phyloP scores from a whole-genome alignment of 768 basidiomycete genomes.

The Phlebiopsis flavidoalba region DNA sequence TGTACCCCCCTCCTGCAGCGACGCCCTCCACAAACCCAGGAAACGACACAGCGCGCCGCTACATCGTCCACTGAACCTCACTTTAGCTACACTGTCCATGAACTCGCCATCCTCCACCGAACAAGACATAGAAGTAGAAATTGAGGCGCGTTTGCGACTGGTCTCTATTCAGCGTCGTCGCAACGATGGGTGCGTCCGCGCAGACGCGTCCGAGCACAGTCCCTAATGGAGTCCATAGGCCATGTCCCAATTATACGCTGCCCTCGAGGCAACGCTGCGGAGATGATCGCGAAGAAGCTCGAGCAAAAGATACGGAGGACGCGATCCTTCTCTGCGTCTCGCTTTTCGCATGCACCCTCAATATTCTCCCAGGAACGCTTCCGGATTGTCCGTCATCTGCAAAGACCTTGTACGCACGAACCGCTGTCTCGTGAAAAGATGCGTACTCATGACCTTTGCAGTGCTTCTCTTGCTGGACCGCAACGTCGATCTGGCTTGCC shows the following conservation, averaged over 20 bases:
- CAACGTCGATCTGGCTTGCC: conserved; percentile 92
- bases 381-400: conserved; percentile 80
- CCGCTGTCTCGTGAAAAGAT: neutral
- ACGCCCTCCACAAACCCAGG: conserved; percentile 30
- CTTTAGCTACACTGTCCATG: conserved; percentile 78
- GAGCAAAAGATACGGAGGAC: conserved; percentile 90
- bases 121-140: conserved; percentile 86
- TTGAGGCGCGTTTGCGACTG: conserved; percentile 87
- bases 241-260: conserved; percentile 93
- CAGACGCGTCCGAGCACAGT: neutral
- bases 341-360: conserved; percentile 53
- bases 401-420: conserved; percentile 68
- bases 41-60: conserved; percentile 28
- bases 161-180: conserved; percentile 90
- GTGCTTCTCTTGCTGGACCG: conserved; percentile 93
- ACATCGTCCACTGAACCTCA: conserved; percentile 31
- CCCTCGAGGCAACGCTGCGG: conserved; percentile 94
- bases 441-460: conserved; percentile 26
- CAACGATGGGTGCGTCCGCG: conserved; percentile 63
- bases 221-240: conserved; percentile 39
- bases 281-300: conserved; percentile 97
- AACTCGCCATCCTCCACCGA: conserved; percentile 91
- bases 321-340: conserved; percentile 56
- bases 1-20: conserved; percentile 43
- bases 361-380: conserved; percentile 77